phyloP scores from a whole-genome alignment of 352 stramenopile genomes.

The Hyaloperonospora arabidopsidis region DNA sequence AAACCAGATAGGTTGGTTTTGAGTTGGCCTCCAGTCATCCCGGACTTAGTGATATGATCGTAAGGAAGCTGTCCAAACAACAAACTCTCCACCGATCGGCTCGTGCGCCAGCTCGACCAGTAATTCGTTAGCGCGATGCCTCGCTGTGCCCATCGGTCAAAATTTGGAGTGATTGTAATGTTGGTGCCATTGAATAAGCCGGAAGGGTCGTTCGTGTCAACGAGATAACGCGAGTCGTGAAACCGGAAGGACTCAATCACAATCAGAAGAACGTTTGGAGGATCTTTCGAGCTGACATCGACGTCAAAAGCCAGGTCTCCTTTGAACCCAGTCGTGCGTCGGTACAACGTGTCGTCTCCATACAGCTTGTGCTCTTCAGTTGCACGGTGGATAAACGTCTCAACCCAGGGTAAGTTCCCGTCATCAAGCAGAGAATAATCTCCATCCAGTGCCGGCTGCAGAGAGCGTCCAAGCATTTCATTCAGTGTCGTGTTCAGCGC shows the following conservation, averaged over 20 bases:
- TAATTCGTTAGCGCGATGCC: slow-evolving; percentile 41
- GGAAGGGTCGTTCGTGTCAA: slow-evolving; percentile 28
- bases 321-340: slow-evolving; percentile 14
- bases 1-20: slow-evolving; percentile 26
- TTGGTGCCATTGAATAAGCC: slow-evolving; percentile 25
- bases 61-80: slow-evolving; percentile 42
- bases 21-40: slow-evolving; percentile 20
- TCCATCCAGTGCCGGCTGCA: slow-evolving; percentile 1
- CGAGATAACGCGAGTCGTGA: slow-evolving; percentile 42
- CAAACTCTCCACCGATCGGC: slow-evolving; percentile 43
- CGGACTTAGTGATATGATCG: slow-evolving; percentile 27
- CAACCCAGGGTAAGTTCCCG: slow-evolving; percentile 1
- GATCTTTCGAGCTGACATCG: slow-evolving; percentile 20
- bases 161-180: slow-evolving; percentile 31
- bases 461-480: slow-evolving; percentile 15
- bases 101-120: slow-evolving; percentile 51
- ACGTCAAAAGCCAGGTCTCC: slow-evolving; percentile 31
- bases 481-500: slow-evolving; percentile 26
- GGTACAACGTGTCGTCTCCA: slow-evolving; percentile 19
- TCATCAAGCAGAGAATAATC: not conserved
- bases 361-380: slow-evolving; percentile 41
- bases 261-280: slow-evolving; percentile 42
- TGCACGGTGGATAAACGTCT: slow-evolving; percentile 23
- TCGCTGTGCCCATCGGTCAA: slow-evolving; percentile 40
- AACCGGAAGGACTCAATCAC: slow-evolving; percentile 46